Base-by-base conservation (phyloP, 1,284 basidiomycete genomes). In the Ceratobasidium sp. region DNA sequence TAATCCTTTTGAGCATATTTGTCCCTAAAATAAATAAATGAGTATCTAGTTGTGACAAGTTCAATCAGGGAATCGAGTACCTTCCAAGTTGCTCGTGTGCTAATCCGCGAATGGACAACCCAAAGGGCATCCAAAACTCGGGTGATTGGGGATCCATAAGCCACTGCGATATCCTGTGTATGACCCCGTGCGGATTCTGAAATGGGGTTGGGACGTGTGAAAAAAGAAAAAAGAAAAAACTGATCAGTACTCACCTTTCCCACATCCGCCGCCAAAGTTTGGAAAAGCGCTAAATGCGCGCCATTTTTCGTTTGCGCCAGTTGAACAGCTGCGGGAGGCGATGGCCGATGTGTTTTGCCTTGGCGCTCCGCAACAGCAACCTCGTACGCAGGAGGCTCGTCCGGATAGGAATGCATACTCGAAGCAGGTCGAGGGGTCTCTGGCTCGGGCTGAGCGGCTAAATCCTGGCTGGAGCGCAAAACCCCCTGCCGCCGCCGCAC, bases 401-500 rank as follows among this genome's bases (percentile, higher is more conserved):
- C 62, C 27, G 31, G 22, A 27, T 64, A 64, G 31, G 62, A 19
- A n/a, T 27, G 29, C 43, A 64, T 64, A 8, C n/a, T 29, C 0
- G 46, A 27, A 24, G 29, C 41, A 27, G 39, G 39, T 43, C 41
- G 59, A n/a, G 59, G n/a, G 7, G 59, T 43, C 19, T 61, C 59
- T 14, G 22, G 9, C 37, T 39, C 11, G 13, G 39, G 22, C 39
- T 13, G 39, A 27, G 37, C n/a, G 39, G 11, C 59, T 61, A 61
- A 43, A 61, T 61, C 59, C 6, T 61, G n/a, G 8, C 11, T 19
- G n/a, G 59, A 27, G n/a, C n/a, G 39, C 59, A 61, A 24, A 61
- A 61, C 59, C 59, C 59, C 59, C 31, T 61, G 59, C 59, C 59
- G 59, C 59, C 41, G 59, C 59, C 27, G 59, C 59, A 34, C 59